Conservation (phyloP, 2,329 filamentous ascomycete species). For the Pyrenophora tritici-repentis region DNA sequence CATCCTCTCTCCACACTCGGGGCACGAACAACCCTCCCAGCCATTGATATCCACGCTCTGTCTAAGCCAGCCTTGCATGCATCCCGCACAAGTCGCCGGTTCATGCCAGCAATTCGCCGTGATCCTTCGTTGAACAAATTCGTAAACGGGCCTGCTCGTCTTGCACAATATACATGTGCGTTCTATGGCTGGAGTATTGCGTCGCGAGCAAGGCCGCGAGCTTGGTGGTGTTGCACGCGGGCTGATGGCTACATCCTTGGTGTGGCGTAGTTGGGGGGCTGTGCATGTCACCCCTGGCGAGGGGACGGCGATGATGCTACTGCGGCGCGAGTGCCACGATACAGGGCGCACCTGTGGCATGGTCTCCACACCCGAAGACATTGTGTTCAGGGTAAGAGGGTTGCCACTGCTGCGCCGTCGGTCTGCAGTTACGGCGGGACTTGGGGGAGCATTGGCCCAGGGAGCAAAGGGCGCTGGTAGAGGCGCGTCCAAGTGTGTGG, state of each 20-base stretch:
- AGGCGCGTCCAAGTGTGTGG: constrained; percentile 10
- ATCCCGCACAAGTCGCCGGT: constrained; percentile 34
- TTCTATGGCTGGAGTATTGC: constrained; percentile 23
- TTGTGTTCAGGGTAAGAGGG: constrained; percentile 16
- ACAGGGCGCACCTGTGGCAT: constrained; percentile 18
- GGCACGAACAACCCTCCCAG: constrained; percentile 31
- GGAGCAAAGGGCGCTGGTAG: constrained; percentile 32
- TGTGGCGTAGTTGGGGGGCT: constrained; percentile 9
- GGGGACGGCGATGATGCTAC: constrained; percentile 1
- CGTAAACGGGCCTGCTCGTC: constrained; percentile 20
- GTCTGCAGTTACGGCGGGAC: constrained; percentile 21
- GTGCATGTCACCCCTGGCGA: constrained; percentile 10
- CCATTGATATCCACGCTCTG: constrained; percentile 23
- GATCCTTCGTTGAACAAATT: constrained; percentile 30
- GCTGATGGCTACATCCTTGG: neutral
- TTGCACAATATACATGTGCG: constrained; percentile 39
- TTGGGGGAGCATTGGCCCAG: constrained; percentile 28
- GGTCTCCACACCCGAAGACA: constrained; percentile 13
- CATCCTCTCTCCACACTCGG: constrained; percentile 37
- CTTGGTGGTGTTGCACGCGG: neutral
- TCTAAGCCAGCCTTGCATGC: constrained; percentile 35
- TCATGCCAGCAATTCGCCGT: constrained; percentile 36
- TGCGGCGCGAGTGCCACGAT: constrained; percentile 20
- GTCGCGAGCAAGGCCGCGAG: constrained; percentile 12
- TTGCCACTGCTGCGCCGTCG: constrained; percentile 19